These are phyloP conservation scores for Claviceps citrina DNA, from an alignment of 2,329 filamentous ascomycete species.

Conservation along the genomic window DNA sequence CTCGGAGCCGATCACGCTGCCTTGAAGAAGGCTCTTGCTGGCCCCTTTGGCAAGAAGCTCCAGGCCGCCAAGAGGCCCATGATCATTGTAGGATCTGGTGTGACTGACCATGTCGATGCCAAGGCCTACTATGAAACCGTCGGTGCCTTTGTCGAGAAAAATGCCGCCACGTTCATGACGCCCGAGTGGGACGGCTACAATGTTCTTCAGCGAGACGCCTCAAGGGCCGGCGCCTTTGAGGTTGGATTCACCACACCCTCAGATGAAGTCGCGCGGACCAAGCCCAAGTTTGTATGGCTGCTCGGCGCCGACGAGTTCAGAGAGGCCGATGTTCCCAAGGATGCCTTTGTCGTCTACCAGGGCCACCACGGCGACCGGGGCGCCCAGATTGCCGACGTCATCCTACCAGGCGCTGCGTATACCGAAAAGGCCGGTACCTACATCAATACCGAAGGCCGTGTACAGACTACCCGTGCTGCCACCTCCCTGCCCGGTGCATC, in stretches of 20 bases:
- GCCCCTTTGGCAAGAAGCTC: conserved; percentile 86
- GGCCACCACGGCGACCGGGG: conserved; percentile 93
- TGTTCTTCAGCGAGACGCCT: conserved; percentile 84
- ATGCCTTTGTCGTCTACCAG: conserved; percentile 94
- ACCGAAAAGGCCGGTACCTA: conserved; percentile 95
- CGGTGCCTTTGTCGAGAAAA: conserved; percentile 83
- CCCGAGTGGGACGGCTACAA: conserved; percentile 96
- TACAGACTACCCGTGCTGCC: conserved; percentile 83
- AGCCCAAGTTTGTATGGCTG: conserved; percentile 91
- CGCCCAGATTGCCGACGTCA: conserved; percentile 80
- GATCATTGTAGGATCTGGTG: conserved; percentile 88
- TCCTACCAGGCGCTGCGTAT: conserved; percentile 88
- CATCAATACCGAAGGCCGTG: conserved; percentile 93
- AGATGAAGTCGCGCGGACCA: conserved; percentile 62
- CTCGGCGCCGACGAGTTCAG: conserved; percentile 86
- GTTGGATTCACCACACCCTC: conserved; percentile 87
- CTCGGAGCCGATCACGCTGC: conserved; percentile 65
- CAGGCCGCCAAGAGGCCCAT: conserved; percentile 78
- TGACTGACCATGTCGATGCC: conserved; percentile 78
- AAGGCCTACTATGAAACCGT: conserved; percentile 89
- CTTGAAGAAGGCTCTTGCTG: conserved; percentile 71
- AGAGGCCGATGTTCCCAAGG: conserved; percentile 77
- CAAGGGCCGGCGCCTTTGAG: conserved; percentile 84
- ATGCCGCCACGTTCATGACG: conserved; percentile 73
- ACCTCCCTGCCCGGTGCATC: conserved; percentile 79